Percentiles rank a stretch among this genome's conserved stretches.
phyloP scores from a whole-genome alignment of 2,329 filamentous ascomycete species.

The Fusarium cyanostomum region DNA sequence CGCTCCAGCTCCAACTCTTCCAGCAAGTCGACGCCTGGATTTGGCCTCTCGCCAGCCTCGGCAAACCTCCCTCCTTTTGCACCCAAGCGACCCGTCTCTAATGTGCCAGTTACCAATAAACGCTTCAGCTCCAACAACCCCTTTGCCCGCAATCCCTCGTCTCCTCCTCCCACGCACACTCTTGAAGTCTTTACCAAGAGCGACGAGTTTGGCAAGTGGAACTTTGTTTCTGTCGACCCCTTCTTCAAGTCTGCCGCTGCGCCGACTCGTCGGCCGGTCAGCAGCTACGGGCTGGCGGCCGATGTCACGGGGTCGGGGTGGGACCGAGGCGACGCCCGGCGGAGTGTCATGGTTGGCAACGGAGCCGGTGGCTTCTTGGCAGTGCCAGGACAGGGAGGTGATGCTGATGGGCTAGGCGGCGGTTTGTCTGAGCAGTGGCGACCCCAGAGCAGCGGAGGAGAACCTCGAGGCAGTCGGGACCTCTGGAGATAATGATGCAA shows the following conservation, averaged over 20 bases:
- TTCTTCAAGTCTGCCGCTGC: conserved; percentile 41
- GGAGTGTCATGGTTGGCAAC: conserved; percentile 64
- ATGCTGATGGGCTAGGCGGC: conserved; percentile 14
- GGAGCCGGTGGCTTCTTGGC: conserved; percentile 63
- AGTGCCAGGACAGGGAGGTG: conserved; percentile 51
- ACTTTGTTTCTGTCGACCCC: conserved; percentile 61
- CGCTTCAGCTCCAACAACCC: conserved; percentile 71
- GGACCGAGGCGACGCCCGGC: conserved; percentile 61
- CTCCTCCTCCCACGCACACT: conserved; percentile 58
- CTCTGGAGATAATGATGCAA: conserved; percentile 29
- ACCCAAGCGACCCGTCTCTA: conserved; percentile 45
- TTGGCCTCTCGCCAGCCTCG: conserved; percentile 40
- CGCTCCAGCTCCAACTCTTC: conserved; percentile 49
- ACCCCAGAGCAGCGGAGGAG: conserved; percentile 54
- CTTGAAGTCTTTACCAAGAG: conserved; percentile 70
- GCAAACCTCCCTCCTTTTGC: conserved; percentile 37
- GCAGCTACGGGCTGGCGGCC: conserved; percentile 66
- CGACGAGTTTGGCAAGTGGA: conserved; percentile 67
- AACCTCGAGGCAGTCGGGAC: conserved; percentile 39
- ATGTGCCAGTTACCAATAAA: conserved; percentile 41
- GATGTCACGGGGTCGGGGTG: conserved; percentile 61
- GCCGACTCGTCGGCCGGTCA: conserved; percentile 56
- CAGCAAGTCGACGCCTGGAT: conserved; percentile 34
- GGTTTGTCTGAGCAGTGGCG: conserved; percentile 40
- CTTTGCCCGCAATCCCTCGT: conserved; percentile 53